A percentile compares a stretch with the other conserved stretches of the same genome.
phyloP scores from a whole-genome alignment of 108 stramenopile genomes.

The Discostella stelligeroides region DNA sequence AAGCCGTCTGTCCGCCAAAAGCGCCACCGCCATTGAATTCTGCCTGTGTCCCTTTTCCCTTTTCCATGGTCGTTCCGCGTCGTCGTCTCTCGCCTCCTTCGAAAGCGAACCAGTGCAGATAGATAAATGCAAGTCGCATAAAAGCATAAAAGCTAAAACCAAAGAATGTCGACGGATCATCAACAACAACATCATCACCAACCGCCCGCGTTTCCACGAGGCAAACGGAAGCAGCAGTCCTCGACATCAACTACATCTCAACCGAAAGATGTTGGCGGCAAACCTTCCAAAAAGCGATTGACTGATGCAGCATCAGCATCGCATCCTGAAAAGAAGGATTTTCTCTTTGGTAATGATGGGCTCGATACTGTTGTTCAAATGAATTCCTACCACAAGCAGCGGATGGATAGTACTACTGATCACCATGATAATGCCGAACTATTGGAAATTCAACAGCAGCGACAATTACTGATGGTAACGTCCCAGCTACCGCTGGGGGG shows the following conservation, averaged over 20 bases:
- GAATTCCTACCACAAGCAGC: no score
- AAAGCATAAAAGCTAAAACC: no score
- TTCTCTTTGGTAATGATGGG: conserved; percentile 35
- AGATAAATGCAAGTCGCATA: no score
- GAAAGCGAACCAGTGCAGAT: no score
- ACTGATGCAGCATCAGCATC: not conserved
- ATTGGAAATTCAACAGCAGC: not conserved
- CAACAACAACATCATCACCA: no score
- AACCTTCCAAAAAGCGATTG: conserved; percentile 18
- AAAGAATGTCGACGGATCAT: conserved; percentile 1
- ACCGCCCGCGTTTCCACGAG: conserved; percentile 43
- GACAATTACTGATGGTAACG: conserved; percentile 5
- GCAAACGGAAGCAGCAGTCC: conserved; percentile 41
- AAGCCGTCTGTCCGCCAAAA: no score
- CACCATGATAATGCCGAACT: not conserved
- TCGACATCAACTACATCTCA: conserved; percentile 1
- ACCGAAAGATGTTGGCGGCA: not conserved
- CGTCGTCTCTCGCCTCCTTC: no score
- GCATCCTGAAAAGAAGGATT: conserved; percentile 16
- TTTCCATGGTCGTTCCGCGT: no score
- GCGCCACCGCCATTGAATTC: no score
- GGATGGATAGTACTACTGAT: no score
- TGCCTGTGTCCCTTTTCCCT: no score
- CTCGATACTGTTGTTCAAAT: not conserved
- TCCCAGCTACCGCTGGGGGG: conserved; percentile 70